Conservation (phyloP, 2,329 filamentous ascomycete genomes). For the Sporothrix schenckii region DNA sequence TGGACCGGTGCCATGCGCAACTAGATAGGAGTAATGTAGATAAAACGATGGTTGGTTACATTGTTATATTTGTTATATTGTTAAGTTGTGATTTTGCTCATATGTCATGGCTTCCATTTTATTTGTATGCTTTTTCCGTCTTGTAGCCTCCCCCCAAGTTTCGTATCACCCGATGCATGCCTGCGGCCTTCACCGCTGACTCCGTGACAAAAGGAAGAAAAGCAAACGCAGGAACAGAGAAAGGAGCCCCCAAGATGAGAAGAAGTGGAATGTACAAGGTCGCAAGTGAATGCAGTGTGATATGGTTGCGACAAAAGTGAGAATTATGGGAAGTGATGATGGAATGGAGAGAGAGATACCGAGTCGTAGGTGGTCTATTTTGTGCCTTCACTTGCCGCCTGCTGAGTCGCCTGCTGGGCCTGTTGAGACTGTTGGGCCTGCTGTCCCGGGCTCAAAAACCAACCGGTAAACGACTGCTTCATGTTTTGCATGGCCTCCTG, state of each 20-base stretch:
- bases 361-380: neutral
- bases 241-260: slow-evolving; percentile 26
- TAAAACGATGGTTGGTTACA: no score
- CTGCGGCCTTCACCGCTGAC: neutral
- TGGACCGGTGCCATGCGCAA: neutral
- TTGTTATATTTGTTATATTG: no score
- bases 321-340: neutral
- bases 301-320: neutral
- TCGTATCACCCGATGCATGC: slow-evolving; percentile 22
- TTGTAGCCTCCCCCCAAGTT: neutral
- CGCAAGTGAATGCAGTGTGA: neutral
- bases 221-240: neutral
- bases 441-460: slow-evolving; percentile 45
- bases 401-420: slow-evolving; percentile 8
- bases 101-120: neutral
- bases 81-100: neutral
- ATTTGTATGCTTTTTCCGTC: neutral
- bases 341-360: slow-evolving; percentile 6
- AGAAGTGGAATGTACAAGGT: slow-evolving; percentile 31
- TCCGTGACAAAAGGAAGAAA: slow-evolving; percentile 11
- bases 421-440: neutral
- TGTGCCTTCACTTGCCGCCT: neutral
- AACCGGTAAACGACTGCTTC: slow-evolving; percentile 74
- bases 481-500: slow-evolving; percentile 91
- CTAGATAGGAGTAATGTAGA: neutral